phyloP scores from a whole-genome alignment of 768 basidiomycete species.

The Boletus rubescentipes region DNA sequence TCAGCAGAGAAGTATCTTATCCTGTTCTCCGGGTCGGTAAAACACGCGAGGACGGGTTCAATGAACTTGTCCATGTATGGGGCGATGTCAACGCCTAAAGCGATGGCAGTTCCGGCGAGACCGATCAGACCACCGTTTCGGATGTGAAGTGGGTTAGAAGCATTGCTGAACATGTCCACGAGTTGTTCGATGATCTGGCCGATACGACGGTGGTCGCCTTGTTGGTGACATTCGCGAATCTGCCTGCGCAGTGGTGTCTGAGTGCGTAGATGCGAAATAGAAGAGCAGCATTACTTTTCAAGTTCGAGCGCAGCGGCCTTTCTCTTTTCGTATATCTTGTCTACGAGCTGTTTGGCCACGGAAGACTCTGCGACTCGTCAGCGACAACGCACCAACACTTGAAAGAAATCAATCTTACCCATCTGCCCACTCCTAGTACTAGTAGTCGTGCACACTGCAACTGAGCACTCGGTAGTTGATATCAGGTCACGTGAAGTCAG shows the following conservation, averaged over 20 bases:
- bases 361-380: slow-evolving; percentile 53
- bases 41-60: slow-evolving; percentile 84
- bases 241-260: slow-evolving; percentile 47
- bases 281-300: slow-evolving; percentile 66
- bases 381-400: not conserved
- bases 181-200: slow-evolving; percentile 89
- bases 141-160: slow-evolving; percentile 80
- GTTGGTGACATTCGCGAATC: slow-evolving; percentile 82
- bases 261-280: not conserved
- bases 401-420: slow-evolving; percentile 13
- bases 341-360: slow-evolving; percentile 77
- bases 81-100: slow-evolving; percentile 88
- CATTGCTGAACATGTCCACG: slow-evolving; percentile 88
- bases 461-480: too few relatives aligned
- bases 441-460: too few relatives aligned
- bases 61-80: slow-evolving; percentile 95
- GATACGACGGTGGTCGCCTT: slow-evolving; percentile 80
- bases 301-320: slow-evolving; percentile 94
- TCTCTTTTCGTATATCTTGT: slow-evolving; percentile 96
- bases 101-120: slow-evolving; percentile 95
- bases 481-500: slow-evolving; percentile 7
- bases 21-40: slow-evolving; percentile 90
- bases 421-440: slow-evolving; percentile 3
- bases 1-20: slow-evolving; percentile 98
- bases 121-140: slow-evolving; percentile 96